Conservation (phyloP, 768 basidiomycete species). For the Kwoniella botswanensis region DNA sequence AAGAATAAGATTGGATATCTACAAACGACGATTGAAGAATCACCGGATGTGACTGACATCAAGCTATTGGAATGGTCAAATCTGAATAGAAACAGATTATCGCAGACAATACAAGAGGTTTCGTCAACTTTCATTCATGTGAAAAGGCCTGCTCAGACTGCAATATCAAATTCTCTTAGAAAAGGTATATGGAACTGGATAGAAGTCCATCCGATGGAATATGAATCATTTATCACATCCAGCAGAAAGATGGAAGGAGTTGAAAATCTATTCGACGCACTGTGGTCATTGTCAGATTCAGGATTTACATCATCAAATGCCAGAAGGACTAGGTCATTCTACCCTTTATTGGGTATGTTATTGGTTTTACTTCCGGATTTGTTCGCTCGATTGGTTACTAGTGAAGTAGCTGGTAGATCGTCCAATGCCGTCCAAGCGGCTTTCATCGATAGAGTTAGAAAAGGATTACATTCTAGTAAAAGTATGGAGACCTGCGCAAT, state of each 20-base stretch:
- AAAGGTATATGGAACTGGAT: constrained; percentile 91
- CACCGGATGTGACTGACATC: constrained; percentile 74
- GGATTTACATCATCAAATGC: constrained; percentile 33
- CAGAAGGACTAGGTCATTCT: constrained; percentile 63
- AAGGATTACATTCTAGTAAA: constrained; percentile 66
- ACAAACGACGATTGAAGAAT: constrained; percentile 61
- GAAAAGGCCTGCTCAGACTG: constrained; percentile 72
- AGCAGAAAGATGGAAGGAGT: constrained; percentile 74
- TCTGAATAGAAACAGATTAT: constrained; percentile 71
- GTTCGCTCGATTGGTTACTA: constrained; percentile 62
- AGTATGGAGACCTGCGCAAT: constrained; percentile 71
- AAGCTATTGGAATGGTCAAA: constrained; percentile 77
- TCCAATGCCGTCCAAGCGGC: constrained; percentile 47
- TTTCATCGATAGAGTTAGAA: constrained; percentile 58
- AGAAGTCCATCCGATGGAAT: constrained; percentile 75
- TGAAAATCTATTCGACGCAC: constrained; percentile 82
- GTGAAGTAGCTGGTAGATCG: constrained; percentile 26
- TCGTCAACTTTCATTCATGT: constrained; percentile 82
- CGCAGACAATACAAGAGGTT: constrained; percentile 76
- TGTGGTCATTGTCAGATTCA: constrained; percentile 63
- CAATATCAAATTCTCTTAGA: constrained; percentile 74
- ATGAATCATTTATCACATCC: constrained; percentile 70
- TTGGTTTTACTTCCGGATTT: constrained; percentile 77
- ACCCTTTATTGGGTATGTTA: constrained; percentile 80
- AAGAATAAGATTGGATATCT: constrained; percentile 72